Conservation (phyloP, 2,329 filamentous ascomycete species). For the Neocucurbitaria cava region DNA sequence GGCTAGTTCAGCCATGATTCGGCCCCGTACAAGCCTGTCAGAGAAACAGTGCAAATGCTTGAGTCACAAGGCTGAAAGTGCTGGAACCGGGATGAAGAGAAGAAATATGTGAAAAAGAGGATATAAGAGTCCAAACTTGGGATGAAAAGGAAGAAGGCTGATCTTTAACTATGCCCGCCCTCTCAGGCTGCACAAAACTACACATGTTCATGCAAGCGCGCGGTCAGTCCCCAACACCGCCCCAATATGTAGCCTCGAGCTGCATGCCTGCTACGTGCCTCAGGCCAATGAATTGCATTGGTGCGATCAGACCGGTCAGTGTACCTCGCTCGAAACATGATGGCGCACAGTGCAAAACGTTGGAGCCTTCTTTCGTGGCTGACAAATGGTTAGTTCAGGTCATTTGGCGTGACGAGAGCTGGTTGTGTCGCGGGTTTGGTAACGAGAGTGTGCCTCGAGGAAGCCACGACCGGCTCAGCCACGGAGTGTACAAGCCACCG, state of each 20-base stretch:
- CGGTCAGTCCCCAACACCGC: constrained; percentile 33
- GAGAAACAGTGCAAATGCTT: not conserved
- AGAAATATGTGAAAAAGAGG: not conserved
- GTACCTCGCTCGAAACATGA: not conserved
- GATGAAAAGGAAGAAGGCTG: constrained; percentile 16
- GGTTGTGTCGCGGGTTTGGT: not conserved
- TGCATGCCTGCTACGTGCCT: constrained; percentile 25
- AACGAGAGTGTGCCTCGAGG: constrained; percentile 6
- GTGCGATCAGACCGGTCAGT: constrained; percentile 15
- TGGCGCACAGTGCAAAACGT: not conserved
- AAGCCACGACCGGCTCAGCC: constrained; percentile 14
- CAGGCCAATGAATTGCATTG: constrained; percentile 18
- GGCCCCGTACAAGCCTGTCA: not conserved
- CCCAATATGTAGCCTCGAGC: constrained; percentile 27
- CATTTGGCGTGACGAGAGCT: not conserved
- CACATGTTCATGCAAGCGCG: constrained; percentile 15
- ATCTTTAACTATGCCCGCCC: constrained; percentile 19
- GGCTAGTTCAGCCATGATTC: constrained; percentile 30
- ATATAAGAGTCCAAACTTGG: not conserved
- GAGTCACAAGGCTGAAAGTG: not conserved
- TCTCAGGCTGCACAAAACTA: constrained; percentile 20
- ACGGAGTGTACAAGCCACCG: constrained; percentile 7
- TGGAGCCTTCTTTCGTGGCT: constrained; percentile 5
- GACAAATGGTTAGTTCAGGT: constrained; percentile 1
- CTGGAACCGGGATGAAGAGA: not conserved